These are phyloP conservation scores for Pseudozyma hubeiensis DNA, from an alignment of 1,284 basidiomycete species.

Conservation along the genomic window DNA sequence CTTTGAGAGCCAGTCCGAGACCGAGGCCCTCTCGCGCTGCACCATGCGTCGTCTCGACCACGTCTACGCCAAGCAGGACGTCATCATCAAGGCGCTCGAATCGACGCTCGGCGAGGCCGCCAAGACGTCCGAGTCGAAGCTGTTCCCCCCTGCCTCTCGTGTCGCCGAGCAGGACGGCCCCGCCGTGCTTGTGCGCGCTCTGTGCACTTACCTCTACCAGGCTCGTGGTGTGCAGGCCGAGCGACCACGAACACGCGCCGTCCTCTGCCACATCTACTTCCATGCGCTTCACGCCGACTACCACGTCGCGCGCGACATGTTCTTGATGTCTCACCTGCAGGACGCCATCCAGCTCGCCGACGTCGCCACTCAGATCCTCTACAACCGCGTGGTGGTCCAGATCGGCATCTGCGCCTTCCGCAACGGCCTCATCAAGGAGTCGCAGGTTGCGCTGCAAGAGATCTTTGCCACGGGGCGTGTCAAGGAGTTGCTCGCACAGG, in stretches of 20 bases:
- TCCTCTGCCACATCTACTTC: slow-evolving; percentile 94
- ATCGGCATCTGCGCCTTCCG: slow-evolving; percentile 97
- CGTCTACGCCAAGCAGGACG: slow-evolving; percentile 94
- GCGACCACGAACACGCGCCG: slow-evolving; percentile 87
- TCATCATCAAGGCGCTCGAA: slow-evolving; percentile 92
- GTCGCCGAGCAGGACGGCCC: slow-evolving; percentile 66
- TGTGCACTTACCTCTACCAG: slow-evolving; percentile 94
- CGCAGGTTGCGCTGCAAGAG: slow-evolving; percentile 90
- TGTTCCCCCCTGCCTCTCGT: slow-evolving; percentile 57
- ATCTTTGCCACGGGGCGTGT: slow-evolving; percentile 94
- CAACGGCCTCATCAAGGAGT: slow-evolving; percentile 91
- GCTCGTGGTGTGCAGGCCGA: slow-evolving; percentile 81
- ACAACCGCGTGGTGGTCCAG: slow-evolving; percentile 97
- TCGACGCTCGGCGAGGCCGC: slow-evolving; percentile 68
- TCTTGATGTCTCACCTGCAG: slow-evolving; percentile 98
- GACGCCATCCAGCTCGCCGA: slow-evolving; percentile 95
- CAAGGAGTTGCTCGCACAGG: slow-evolving; percentile 96
- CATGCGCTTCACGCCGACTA: slow-evolving; percentile 96
- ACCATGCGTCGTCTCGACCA: slow-evolving; percentile 96
- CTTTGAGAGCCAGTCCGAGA: slow-evolving; percentile 72
- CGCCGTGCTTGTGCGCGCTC: slow-evolving; percentile 83
- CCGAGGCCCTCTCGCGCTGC: slow-evolving; percentile 73
- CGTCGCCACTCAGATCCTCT: slow-evolving; percentile 95
- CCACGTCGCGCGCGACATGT: slow-evolving; percentile 95
- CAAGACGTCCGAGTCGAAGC: slow-evolving; percentile 65